A percentile compares a stretch with the other conserved stretches of the same genome.
Evolutionary conservation across 176 grass and related monocot genomes (phyloP).

Genomic region (Aegilops bicornis): DNA sequence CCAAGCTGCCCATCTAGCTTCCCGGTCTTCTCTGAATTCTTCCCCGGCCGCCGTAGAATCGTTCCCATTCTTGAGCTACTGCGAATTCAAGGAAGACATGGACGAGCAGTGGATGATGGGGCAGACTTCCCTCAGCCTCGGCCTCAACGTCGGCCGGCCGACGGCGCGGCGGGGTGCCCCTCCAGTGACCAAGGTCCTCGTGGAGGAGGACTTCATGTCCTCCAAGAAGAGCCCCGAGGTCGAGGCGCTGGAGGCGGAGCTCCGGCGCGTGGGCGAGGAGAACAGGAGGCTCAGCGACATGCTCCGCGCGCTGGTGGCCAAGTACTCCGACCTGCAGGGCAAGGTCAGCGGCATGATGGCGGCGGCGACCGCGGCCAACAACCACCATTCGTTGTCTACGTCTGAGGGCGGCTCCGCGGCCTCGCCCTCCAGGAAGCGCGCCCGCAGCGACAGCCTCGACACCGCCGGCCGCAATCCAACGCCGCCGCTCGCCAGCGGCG

Average conservation of each 20-base stretch:
- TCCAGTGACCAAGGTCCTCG: conserved; percentile 13
- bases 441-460: conserved; percentile 53
- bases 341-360: conserved; percentile 46
- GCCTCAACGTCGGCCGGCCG: conserved; percentile 56
- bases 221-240: conserved; percentile 44
- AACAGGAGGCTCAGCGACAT: conserved; percentile 61
- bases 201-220: conserved; percentile 56
- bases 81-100: neutral
- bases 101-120: conserved; percentile 53
- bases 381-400: neutral
- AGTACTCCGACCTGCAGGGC: conserved; percentile 49
- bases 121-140: conserved; percentile 55
- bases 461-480: conserved; percentile 30
- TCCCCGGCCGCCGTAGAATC: neutral
- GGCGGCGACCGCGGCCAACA: neutral
- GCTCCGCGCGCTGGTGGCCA: conserved; percentile 48
- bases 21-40: neutral
- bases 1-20: neutral
- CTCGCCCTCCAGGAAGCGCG: conserved; percentile 45
- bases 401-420: conserved; percentile 54
- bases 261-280: conserved; percentile 57
- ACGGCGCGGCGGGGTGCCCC: neutral
- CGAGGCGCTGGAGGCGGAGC: conserved; percentile 49
- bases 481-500: neutral
- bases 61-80: no score